Conservation (phyloP, 306 rosid genomes). For the Astragalus glycyphyllos region DNA sequence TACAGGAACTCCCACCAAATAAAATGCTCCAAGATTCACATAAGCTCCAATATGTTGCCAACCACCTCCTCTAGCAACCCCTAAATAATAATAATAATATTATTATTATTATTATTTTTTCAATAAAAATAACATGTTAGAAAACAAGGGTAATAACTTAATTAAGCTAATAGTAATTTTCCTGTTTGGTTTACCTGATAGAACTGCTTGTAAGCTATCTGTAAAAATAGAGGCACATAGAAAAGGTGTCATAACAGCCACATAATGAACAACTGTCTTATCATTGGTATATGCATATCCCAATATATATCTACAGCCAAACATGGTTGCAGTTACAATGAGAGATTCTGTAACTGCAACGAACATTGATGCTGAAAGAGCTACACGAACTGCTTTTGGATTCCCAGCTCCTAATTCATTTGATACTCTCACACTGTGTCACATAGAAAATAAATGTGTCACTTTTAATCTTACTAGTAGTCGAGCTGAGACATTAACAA, state of each 20-base stretch:
- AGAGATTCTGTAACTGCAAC: slow-evolving; percentile 45
- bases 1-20: slow-evolving; percentile 48
- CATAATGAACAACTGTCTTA: slow-evolving; percentile 39
- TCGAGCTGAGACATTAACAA: too few relatives aligned
- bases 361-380: slow-evolving; percentile 30
- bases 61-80: slow-evolving; percentile 56
- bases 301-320: slow-evolving; percentile 36
- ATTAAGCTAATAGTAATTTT: too few relatives aligned
- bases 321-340: slow-evolving; percentile 35
- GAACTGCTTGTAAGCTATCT: slow-evolving; percentile 53
- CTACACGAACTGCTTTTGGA: slow-evolving; percentile 41
- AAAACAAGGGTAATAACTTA: not conserved
- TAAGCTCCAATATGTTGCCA: slow-evolving; percentile 53
- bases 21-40: slow-evolving; percentile 48
- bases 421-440: slow-evolving; percentile 52
- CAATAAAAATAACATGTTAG: not conserved
- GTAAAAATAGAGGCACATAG: slow-evolving; percentile 48
- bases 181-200: slow-evolving; percentile 39
- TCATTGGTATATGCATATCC: slow-evolving; percentile 55
- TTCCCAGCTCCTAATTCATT: slow-evolving; percentile 62
- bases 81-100: slow-evolving; percentile 9
- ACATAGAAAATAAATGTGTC: slow-evolving; percentile 6
- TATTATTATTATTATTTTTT: too few relatives aligned
- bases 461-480: not conserved
- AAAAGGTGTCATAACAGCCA: slow-evolving; percentile 44